A percentile compares a stretch with the other conserved stretches of the same genome.
Conservation (phyloP, 176 grass and related monocot species). For the Musa itinerans region DNA sequence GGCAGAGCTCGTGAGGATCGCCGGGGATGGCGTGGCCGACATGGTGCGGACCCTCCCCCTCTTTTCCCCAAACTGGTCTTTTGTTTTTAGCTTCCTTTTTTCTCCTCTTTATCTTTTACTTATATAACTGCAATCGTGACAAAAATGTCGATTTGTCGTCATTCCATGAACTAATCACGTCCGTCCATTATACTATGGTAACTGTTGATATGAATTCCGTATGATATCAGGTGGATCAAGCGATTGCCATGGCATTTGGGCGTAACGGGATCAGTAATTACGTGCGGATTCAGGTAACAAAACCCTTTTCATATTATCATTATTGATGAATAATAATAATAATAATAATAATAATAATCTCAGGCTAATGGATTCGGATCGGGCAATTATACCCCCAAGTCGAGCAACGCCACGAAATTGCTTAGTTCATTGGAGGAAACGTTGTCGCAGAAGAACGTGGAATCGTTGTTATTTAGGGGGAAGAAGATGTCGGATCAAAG, state of each 20-base stretch:
- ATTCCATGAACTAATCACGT: background rate
- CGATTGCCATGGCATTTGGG: constrained; percentile 94
- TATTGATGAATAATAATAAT: background rate
- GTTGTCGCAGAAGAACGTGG: constrained; percentile 50
- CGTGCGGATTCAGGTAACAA: constrained; percentile 65
- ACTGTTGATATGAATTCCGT: constrained; percentile 1
- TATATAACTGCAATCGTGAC: background rate
- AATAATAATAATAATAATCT: background rate
- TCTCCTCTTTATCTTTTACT: background rate
- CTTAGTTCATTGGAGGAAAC: constrained; percentile 22
- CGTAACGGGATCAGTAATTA: constrained; percentile 73
- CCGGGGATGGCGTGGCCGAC: constrained; percentile 70
- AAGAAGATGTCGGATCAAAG: constrained; percentile 40
- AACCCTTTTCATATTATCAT: background rate
- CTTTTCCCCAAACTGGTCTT: background rate
- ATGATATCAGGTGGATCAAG: constrained; percentile 72
- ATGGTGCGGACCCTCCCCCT: constrained; percentile 29
- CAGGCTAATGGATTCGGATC: constrained; percentile 16
- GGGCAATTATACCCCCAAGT: background rate
- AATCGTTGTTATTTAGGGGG: constrained; percentile 51
- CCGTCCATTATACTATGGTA: background rate
- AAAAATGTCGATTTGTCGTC: background rate
- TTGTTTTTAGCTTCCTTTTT: background rate
- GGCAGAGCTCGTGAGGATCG: constrained; percentile 64
- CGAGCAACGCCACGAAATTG: background rate